Conservation (phyloP, 2,329 filamentous ascomycete genomes). For the Corinectria fuckeliana region DNA sequence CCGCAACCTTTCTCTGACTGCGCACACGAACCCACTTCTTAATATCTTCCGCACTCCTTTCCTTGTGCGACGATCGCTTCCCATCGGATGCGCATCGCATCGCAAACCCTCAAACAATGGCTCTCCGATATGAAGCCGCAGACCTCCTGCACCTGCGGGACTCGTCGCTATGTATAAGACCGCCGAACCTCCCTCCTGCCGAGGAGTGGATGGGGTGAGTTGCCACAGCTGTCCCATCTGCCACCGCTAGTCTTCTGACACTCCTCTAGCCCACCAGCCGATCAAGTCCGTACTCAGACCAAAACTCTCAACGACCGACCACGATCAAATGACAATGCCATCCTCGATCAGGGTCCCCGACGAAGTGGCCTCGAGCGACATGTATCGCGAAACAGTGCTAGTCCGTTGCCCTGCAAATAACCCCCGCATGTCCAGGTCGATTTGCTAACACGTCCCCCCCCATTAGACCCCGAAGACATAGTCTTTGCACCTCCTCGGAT, state of each 20-base stretch:
- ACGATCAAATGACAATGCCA: constrained; percentile 51
- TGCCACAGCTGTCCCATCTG: constrained; percentile 10
- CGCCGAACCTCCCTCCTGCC: constrained; percentile 77
- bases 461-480: constrained; percentile 75
- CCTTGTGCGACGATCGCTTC: constrained; percentile 30
- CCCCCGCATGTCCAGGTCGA: not conserved
- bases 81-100: constrained; percentile 48
- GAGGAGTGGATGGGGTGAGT: constrained; percentile 97
- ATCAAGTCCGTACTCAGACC: constrained; percentile 53
- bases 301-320: constrained; percentile 53
- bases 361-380: constrained; percentile 61
- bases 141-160: constrained; percentile 77
- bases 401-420: constrained; percentile 49
- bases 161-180: constrained; percentile 85
- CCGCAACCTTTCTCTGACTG: not conserved
- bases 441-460: constrained; percentile 24
- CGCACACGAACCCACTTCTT: constrained; percentile 13
- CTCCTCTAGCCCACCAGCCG: constrained; percentile 50
- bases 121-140: constrained; percentile 75
- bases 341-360: constrained; percentile 58
- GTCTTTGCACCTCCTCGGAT: constrained; percentile 85
- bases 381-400: constrained; percentile 61
- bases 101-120: constrained; percentile 50
- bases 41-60: constrained; percentile 12
- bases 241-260: constrained; percentile 31